These are phyloP conservation scores for barley (Hordeum vulgare) DNA, from an alignment of 176 grass and related monocot genomes.

Conservation along the genomic window DNA sequence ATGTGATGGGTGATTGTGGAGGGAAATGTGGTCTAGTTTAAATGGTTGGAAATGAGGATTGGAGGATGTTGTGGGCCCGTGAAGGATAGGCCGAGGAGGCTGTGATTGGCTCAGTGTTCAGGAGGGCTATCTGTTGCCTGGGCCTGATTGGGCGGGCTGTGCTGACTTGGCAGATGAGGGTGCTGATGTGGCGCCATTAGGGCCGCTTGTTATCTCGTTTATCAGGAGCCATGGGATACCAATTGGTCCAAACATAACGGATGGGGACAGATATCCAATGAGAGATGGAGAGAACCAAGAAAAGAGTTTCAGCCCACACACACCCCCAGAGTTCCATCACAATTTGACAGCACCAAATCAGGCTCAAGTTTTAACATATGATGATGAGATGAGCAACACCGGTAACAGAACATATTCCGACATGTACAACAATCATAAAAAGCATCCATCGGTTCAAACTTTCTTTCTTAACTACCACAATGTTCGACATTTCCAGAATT, in stretches of 20 bases:
- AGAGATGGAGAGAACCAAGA: neutral
- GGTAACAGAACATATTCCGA: neutral
- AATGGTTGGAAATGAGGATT: conserved; percentile 51
- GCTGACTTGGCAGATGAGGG: conserved; percentile 67
- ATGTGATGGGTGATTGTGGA: conserved; percentile 31
- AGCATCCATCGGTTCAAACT: neutral
- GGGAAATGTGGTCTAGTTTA: conserved; percentile 39
- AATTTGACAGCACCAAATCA: neutral
- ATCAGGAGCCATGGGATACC: neutral
- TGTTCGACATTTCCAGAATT: neutral
- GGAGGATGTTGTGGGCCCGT: conserved; percentile 65
- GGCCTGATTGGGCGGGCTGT: conserved; percentile 42
- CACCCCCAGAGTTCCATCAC: neutral
- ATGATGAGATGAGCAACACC: neutral
- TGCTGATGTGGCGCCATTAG: conserved; percentile 26
- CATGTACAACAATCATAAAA: neutral
- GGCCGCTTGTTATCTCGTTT: conserved; percentile 22
- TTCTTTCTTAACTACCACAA: neutral
- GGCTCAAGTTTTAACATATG: neutral
- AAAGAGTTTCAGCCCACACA: neutral
- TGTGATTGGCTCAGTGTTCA: conserved; percentile 46
- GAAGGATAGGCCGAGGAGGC: conserved; percentile 40
- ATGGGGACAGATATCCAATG: conserved; percentile 18
- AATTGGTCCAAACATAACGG: conserved; percentile 28
- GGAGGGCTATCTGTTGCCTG: conserved; percentile 50